These are phyloP conservation scores for Phialocephala subalpina DNA, from an alignment of 2,329 filamentous ascomycete genomes.

Conservation along the genomic window DNA sequence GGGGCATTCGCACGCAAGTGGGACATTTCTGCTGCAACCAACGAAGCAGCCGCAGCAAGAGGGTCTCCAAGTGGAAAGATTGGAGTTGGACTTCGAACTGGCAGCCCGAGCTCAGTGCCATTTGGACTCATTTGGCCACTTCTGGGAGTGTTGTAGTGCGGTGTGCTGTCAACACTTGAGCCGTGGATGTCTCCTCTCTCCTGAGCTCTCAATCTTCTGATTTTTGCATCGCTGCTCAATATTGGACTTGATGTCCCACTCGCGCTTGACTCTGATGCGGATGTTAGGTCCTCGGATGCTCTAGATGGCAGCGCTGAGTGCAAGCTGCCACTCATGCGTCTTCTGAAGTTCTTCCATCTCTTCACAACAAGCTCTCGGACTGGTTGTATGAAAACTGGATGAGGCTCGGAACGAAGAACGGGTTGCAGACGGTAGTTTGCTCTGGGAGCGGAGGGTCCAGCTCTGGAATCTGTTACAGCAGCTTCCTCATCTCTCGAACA, in stretches of 20 bases:
- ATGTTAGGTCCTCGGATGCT: constrained; percentile 24
- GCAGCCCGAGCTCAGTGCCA: not conserved
- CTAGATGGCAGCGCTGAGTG: constrained; percentile 28
- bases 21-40: constrained; percentile 12
- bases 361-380: constrained; percentile 42
- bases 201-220: constrained; percentile 37
- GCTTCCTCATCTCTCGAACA: constrained; percentile 9
- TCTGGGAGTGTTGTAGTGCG: constrained; percentile 37
- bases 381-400: constrained; percentile 42
- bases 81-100: constrained; percentile 1
- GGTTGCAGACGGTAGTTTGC: constrained; percentile 36
- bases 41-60: constrained; percentile 21
- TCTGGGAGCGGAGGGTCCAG: constrained; percentile 2
- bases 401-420: constrained; percentile 39
- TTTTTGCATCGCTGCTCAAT: constrained; percentile 34
- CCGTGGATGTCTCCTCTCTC: constrained; percentile 42
- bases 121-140: constrained; percentile 27
- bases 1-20: not conserved
- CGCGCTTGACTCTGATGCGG: constrained; percentile 23
- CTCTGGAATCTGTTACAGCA: not conserved
- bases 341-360: constrained; percentile 38
- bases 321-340: constrained; percentile 38
- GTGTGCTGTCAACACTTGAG: constrained; percentile 33
- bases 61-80: constrained; percentile 23
- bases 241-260: constrained; percentile 18